Evolutionary conservation across 371 early-diverging fungal genomes (phyloP), one percentile per base, ranked within the genome.

Genomic region (Blastocladiella emersonii): DNA sequence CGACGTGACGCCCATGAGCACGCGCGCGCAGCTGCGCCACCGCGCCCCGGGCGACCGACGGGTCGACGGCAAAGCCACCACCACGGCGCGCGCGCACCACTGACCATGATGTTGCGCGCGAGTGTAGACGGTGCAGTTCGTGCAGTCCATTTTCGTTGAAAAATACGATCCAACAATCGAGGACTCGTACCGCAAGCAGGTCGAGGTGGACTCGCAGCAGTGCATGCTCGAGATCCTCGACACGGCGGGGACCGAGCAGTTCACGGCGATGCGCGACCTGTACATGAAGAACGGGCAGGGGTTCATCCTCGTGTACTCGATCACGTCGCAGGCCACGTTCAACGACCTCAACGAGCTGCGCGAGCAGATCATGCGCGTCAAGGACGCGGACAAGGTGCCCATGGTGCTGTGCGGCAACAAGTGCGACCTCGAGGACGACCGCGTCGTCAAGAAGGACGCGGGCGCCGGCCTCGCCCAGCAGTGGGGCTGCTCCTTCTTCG

Each of bases 231-330:
- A 92, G 70, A 89, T 92, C 63, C 75, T 92, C 56, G 92, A 92
- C 74, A 92, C 92, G 36, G 92, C 92, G 17, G 86, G 86, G 36
- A 84, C 82, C 65, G 92, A 92, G 71, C 92, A 90, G 75, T 90
- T 90, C 65, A 90, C 91, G 41, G 91, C 91, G 3, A 90, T 91
- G 89, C 84, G 91, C 49, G 93, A 92, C 72, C 75, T 91, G 15
- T 91, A 91, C 69, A 89, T 92, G 89, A 89, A 90, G 66, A 90
- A 86, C 67, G 93, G 93, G 2, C 88, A 90, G 65, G 93, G 92
- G 5, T 92, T 92, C 66, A 77, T 90, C 39, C 73, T 92, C 43
- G 89, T 88, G n/a, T 92, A 86, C 74, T 85, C 87, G 48, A 89
- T 92, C 67, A 89, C 89, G 45, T 87, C 87, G 53, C 76, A 78